These are phyloP conservation scores for Halophytophthora batemanensis DNA, from an alignment of 352 stramenopile species.

Conservation along the genomic window DNA sequence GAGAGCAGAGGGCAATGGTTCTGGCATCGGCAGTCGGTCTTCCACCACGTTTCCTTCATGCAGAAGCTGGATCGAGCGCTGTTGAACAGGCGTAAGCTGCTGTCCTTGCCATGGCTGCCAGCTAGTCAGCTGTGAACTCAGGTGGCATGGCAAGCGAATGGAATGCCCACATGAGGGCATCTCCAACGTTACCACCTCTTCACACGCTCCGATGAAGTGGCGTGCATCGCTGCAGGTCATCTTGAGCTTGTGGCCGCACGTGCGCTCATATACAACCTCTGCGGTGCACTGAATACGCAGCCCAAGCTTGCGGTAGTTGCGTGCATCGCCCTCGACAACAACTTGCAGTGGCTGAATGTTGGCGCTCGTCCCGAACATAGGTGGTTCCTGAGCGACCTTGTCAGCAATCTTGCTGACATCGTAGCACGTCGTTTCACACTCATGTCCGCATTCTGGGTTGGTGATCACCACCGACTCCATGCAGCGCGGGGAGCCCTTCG, in stretches of 20 bases:
- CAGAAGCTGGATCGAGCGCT: slow-evolving; percentile 22
- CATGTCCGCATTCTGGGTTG: slow-evolving; percentile 74
- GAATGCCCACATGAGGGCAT: slow-evolving; percentile 49
- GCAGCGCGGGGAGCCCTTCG: slow-evolving; percentile 40
- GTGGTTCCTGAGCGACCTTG: slow-evolving; percentile 7
- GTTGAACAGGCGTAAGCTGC: not conserved
- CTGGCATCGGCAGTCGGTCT: slow-evolving; percentile 32
- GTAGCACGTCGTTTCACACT: slow-evolving; percentile 49
- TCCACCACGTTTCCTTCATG: slow-evolving; percentile 33
- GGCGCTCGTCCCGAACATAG: not conserved
- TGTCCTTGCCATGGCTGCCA: slow-evolving; percentile 49
- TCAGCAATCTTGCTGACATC: slow-evolving; percentile 18
- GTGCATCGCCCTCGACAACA: slow-evolving; percentile 28
- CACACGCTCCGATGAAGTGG: slow-evolving; percentile 24
- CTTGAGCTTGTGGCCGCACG: slow-evolving; percentile 41
- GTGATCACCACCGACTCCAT: slow-evolving; percentile 35
- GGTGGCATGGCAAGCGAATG: slow-evolving; percentile 37
- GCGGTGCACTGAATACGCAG: slow-evolving; percentile 40
- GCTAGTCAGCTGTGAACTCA: slow-evolving; percentile 17
- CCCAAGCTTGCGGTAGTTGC: slow-evolving; percentile 38
- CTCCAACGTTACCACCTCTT: slow-evolving; percentile 23
- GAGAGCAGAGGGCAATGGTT: slow-evolving; percentile 19
- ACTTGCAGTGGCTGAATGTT: slow-evolving; percentile 26
- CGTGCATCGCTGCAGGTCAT: slow-evolving; percentile 53
- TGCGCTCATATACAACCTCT: slow-evolving; percentile 29